Evolutionary conservation across 2,329 filamentous ascomycete species (phyloP), one percentile per base, ranked within the genome.

Genomic region (Ceratocystis huliohia): DNA sequence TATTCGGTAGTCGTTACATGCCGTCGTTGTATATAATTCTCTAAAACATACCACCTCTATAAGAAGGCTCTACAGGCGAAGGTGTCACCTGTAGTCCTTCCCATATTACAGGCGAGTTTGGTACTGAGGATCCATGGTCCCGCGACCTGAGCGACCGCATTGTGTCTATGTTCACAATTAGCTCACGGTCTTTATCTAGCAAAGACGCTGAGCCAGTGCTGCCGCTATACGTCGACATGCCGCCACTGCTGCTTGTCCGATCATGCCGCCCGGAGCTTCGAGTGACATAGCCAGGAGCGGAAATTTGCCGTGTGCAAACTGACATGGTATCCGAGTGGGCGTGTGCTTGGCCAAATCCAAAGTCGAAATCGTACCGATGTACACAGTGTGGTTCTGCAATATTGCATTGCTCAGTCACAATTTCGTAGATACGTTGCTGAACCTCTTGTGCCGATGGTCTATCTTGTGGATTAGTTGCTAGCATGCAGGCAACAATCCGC

Each of bases 331-430:
- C 66, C 28, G 66, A 28, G 63, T 50, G 66, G 68, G 63, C 7
- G 66, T 20, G 22, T 70, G 65, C 22, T 65, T 72, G 69, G 61
- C 70, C 69, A 53, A 73, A 72, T 8, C 72, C 71, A 61, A 76
- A 74, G 30, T 72, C 73, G 46, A 75, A 70, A 22, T 72, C 74
- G 68, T 81, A 81, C 68, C 78, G 75, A 66, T 81, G 78, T n/a
- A 81, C 78, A 71, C 81, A 84, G 70, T 83, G 81, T 63, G 80
- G 80, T 71, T 82, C 80, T 4, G 72, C 66, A 59, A 82, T 79
- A 28, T 73, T 74, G 69, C 79, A 81, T 57, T 74, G 71, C 68
- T 80, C 79, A 1, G 76, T 80, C 46, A 85, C 72, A 67, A 84
- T 79, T 69, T 78, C 75, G 71, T 83, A 82, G 61, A 83, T 76